These are phyloP conservation scores for Macrophomina tecta DNA, from an alignment of 2,329 filamentous ascomycete genomes.

Conservation along the genomic window DNA sequence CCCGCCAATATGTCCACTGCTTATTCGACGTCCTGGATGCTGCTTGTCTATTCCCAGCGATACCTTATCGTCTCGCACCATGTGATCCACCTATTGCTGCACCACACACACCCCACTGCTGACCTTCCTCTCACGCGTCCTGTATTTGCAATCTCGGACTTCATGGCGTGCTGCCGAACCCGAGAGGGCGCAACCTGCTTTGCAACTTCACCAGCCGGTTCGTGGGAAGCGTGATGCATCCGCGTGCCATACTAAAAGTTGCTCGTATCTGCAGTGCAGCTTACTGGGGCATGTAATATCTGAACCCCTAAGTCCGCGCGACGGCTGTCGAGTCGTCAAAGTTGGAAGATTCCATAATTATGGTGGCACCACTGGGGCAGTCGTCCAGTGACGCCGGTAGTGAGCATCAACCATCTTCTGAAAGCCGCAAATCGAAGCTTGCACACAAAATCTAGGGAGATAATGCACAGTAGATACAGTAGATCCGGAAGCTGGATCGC, in stretches of 20 bases:
- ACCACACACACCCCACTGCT: conserved; percentile 18
- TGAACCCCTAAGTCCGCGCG: background rate
- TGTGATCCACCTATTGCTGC: conserved; percentile 21
- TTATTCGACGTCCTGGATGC: conserved; percentile 8
- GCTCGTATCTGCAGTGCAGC: background rate
- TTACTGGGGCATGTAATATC: background rate
- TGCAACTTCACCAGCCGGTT: background rate
- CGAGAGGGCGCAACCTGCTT: background rate
- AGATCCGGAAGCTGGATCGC: conserved; percentile 8
- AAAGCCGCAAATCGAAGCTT: background rate
- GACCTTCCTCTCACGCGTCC: conserved; percentile 10
- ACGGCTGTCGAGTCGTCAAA: background rate
- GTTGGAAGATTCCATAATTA: conserved; percentile 1
- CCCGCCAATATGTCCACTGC: conserved; percentile 12
- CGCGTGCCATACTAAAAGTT: conserved; percentile 12
- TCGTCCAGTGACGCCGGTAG: background rate
- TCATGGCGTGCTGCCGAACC: conserved; percentile 19
- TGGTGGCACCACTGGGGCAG: conserved; percentile 2
- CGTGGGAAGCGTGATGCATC: background rate
- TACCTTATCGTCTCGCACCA: conserved; percentile 22
- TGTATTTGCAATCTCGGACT: conserved; percentile 12
- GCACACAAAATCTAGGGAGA: conserved; percentile 14
- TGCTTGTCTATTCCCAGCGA: conserved; percentile 7
- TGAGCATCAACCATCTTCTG: background rate
- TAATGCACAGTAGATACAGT: conserved; percentile 6